Conservation (phyloP, 2,329 filamentous ascomycete genomes). For the Aspergillus eucalypticola region DNA sequence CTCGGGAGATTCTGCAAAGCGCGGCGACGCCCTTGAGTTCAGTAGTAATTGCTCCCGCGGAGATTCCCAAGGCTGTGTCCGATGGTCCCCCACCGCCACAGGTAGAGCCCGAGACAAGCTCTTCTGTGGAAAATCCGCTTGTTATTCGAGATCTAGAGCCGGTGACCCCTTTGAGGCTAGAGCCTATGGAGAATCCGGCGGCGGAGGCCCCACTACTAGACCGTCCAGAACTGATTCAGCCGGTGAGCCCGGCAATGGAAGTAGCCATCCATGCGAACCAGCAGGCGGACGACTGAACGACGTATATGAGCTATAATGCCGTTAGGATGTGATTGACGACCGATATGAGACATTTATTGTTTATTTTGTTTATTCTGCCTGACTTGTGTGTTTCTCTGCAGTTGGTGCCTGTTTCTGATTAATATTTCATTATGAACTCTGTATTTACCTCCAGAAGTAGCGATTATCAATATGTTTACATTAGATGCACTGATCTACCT, state of each 20-base stretch:
- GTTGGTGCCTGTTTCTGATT: not conserved
- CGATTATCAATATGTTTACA: not conserved
- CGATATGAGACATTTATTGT: conserved; percentile 1
- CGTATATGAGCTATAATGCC: conserved; percentile 5
- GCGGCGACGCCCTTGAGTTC: not conserved
- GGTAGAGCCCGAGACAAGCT: not conserved
- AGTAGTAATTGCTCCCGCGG: not conserved
- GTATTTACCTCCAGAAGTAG: not conserved
- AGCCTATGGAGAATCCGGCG: not conserved
- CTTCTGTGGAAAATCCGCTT: not conserved
- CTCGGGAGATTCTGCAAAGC: not conserved
- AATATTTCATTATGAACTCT: not conserved
- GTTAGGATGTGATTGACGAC: conserved; percentile 5
- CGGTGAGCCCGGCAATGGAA: not conserved
- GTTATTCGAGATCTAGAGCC: not conserved
- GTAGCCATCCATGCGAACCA: not conserved
- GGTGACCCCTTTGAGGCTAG: not conserved
- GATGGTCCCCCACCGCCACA: not conserved
- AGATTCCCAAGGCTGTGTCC: not conserved
- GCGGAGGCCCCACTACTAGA: not conserved
- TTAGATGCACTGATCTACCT: not conserved
- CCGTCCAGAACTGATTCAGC: not conserved
- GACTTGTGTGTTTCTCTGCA: not conserved
- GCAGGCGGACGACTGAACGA: not conserved
- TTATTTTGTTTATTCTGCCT: not conserved